phyloP scores from a whole-genome alignment of 495 filamentous ascomycete genomes.

The Podospora anserina region DNA sequence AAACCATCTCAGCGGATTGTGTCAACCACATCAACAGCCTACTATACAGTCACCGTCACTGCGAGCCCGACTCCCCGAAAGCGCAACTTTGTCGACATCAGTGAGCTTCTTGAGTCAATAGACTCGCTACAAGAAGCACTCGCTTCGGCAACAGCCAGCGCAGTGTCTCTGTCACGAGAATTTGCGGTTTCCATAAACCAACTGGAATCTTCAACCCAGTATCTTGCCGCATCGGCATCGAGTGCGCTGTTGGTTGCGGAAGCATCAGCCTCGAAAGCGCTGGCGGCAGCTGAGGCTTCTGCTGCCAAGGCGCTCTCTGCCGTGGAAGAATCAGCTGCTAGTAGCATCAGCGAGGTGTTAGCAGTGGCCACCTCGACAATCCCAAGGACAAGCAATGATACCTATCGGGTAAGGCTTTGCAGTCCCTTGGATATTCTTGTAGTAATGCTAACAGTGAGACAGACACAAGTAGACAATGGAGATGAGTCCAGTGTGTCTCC shows the following conservation, averaged over 20 bases:
- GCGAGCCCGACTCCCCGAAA: neutral
- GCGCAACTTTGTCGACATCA: neutral
- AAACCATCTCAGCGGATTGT: neutral
- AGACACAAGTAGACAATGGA: slow-evolving; percentile 5
- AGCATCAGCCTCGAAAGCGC: slow-evolving; percentile 20
- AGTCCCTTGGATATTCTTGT: neutral
- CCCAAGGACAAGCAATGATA: neutral
- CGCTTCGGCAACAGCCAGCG: slow-evolving; percentile 12
- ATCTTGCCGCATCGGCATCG: slow-evolving; percentile 19
- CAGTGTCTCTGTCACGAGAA: slow-evolving; percentile 13
- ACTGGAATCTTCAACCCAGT: slow-evolving; percentile 17
- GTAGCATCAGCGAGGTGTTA: slow-evolving; percentile 11
- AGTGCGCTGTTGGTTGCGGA: slow-evolving; percentile 15
- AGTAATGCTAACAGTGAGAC: neutral
- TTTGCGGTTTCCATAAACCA: slow-evolving; percentile 18
- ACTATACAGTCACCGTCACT: neutral
- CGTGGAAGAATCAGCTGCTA: slow-evolving; percentile 19
- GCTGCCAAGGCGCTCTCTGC: slow-evolving; percentile 16
- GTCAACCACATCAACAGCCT: neutral
- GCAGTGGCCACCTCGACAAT: slow-evolving; percentile 8
- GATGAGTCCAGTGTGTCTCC: slow-evolving; percentile 10
- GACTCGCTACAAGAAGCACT: slow-evolving; percentile 24
- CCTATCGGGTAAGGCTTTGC: slow-evolving; percentile 1
- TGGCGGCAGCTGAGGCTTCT: slow-evolving; percentile 18
- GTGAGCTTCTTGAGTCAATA: slow-evolving; percentile 12